phyloP scores from a whole-genome alignment of 768 basidiomycete species.

The Crassisporium funariophilum region DNA sequence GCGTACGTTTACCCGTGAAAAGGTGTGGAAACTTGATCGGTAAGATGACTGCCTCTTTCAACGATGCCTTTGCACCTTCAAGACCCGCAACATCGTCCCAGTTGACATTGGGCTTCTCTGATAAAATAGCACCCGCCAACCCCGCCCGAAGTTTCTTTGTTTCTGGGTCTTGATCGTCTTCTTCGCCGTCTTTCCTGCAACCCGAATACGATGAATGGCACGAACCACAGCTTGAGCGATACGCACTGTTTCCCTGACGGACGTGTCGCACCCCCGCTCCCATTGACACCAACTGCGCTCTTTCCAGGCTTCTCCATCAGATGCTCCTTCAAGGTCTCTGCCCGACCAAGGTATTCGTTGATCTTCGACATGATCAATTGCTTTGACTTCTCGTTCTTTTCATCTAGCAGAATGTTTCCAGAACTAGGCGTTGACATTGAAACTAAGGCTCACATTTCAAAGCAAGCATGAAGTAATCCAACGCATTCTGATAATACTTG shows the following conservation, averaged over 20 bases:
- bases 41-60: constrained; percentile 99
- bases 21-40: constrained; percentile 99
- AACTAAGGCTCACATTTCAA: constrained; percentile 66
- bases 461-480: constrained; percentile 99
- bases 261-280: constrained; percentile 41
- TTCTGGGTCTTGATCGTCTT: constrained; percentile 87
- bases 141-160: constrained; percentile 95
- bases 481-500: constrained; percentile 91
- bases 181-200: constrained; percentile 47
- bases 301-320: constrained; percentile 64
- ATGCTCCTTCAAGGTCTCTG: constrained; percentile 90
- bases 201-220: not conserved
- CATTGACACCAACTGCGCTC: constrained; percentile 52
- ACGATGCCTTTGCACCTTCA: constrained; percentile 90
- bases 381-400: constrained; percentile 92
- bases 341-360: constrained; percentile 87
- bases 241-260: constrained; percentile 50
- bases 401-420: constrained; percentile 21
- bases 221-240: not conserved
- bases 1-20: constrained; percentile 97
- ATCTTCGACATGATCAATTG: constrained; percentile 84
- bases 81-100: constrained; percentile 99
- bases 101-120: constrained; percentile 92
- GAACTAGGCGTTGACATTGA: not conserved
- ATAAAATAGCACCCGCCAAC: constrained; percentile 82